Percentiles rank a stretch among this genome's conserved stretches.
These are phyloP conservation scores for Orbilia ellipsospora DNA, from an alignment of 2,329 filamentous ascomycete species.

Conservation along the genomic window DNA sequence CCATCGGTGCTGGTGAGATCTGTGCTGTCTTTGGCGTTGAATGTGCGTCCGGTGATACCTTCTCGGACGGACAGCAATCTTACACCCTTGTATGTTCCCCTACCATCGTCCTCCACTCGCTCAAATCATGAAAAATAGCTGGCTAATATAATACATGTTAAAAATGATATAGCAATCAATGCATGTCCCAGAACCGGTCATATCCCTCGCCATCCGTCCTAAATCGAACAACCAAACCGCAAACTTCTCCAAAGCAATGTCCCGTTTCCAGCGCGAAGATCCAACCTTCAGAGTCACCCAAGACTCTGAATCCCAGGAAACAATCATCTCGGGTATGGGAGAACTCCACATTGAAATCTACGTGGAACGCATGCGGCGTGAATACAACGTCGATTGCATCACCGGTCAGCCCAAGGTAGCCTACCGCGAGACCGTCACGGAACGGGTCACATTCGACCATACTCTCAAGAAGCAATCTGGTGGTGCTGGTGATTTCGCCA, in stretches of 20 bases:
- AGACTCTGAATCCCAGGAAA: constrained; percentile 91
- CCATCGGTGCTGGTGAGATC: constrained; percentile 95
- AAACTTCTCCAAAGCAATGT: constrained; percentile 98
- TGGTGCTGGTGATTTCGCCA: constrained; percentile 93
- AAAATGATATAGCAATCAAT: constrained; percentile 76
- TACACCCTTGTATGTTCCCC: constrained; percentile 77
- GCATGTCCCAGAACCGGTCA: constrained; percentile 97
- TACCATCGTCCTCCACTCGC: not conserved
- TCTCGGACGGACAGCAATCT: constrained; percentile 90
- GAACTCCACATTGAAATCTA: constrained; percentile 98
- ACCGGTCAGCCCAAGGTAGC: constrained; percentile 98
- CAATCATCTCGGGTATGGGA: constrained; percentile 98
- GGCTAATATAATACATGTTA: not conserved
- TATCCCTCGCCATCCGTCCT: constrained; percentile 95
- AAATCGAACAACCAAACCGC: constrained; percentile 91
- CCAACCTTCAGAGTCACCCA: constrained; percentile 96
- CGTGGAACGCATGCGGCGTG: constrained; percentile 92
- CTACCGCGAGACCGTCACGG: constrained; percentile 91
- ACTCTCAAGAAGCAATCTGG: constrained; percentile 94
- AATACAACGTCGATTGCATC: constrained; percentile 94
- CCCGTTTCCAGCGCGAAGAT: constrained; percentile 97
- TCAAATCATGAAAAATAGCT: not conserved
- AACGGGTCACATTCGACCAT: constrained; percentile 86
- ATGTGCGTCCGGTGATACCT: constrained; percentile 96
- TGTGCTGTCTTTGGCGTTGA: constrained; percentile 98